Conservation (phyloP, 202 grass and related monocot species). For the Dendrocalamus latiflorus region DNA sequence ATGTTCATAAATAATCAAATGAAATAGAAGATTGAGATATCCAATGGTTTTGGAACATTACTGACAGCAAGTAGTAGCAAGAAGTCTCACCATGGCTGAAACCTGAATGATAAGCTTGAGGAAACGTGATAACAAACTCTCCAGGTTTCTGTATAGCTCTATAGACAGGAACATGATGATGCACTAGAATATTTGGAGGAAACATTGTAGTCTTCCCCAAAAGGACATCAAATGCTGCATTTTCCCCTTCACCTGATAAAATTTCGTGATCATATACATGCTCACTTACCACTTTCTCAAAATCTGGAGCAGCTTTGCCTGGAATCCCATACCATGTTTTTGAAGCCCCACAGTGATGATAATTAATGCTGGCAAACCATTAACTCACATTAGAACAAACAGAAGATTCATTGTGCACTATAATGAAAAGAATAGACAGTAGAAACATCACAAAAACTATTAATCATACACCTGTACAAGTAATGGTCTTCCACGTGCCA, state of each 20-base stretch:
- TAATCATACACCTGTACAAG: conserved; percentile 55
- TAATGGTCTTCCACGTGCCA: conserved; percentile 93
- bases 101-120: conserved; percentile 70
- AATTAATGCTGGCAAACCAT: conserved; percentile 54
- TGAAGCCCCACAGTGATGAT: conserved; percentile 73
- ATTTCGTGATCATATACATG: conserved; percentile 67
- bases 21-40: conserved; percentile 15
- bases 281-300: conserved; percentile 62
- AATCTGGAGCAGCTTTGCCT: conserved; percentile 64
- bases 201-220: conserved; percentile 83
- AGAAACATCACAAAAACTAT: conserved; percentile 5
- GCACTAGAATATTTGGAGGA: conserved; percentile 67
- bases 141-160: conserved; percentile 73
- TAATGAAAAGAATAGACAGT: conserved; percentile 9
- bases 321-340: conserved; percentile 84
- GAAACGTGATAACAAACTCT: conserved; percentile 76
- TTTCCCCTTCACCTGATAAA: conserved; percentile 62
- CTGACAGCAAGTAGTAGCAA: not conserved
- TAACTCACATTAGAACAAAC: conserved; percentile 19
- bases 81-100: conserved; percentile 69
- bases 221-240: conserved; percentile 71
- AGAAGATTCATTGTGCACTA: conserved; percentile 10
- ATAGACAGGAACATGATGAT: conserved; percentile 61
- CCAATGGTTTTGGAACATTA: not conserved
- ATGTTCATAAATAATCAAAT: conserved; percentile 16